phyloP scores from a whole-genome alignment of 805 yeast genomes.

The Nakazawaea ernobii region DNA sequence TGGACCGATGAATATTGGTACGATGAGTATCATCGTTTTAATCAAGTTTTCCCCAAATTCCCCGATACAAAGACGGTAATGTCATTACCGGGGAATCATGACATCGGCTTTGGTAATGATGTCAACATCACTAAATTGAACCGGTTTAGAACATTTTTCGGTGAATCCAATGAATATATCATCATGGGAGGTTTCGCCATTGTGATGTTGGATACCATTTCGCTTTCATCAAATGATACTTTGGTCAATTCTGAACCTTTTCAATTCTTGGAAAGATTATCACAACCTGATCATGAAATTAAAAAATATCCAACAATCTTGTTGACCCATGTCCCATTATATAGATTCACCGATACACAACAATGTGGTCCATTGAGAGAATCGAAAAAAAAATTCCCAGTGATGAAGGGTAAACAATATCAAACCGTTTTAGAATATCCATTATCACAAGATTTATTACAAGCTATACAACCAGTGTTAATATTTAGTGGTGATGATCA shows the following conservation, averaged over 20 bases:
- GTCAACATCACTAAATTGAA: slow-evolving; percentile 49
- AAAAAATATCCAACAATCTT: slow-evolving; percentile 54
- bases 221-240: slow-evolving; percentile 52
- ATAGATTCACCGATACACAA: slow-evolving; percentile 55
- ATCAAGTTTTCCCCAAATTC: slow-evolving; percentile 54
- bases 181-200: slow-evolving; percentile 67
- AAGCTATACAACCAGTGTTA: slow-evolving; percentile 55
- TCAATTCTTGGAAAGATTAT: slow-evolving; percentile 42
- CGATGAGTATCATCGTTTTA: slow-evolving; percentile 64
- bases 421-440: slow-evolving; percentile 78
- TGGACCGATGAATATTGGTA: slow-evolving; percentile 71
- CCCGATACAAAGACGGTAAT: slow-evolving; percentile 33
- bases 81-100: slow-evolving; percentile 86
- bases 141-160: slow-evolving; percentile 70
- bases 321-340: slow-evolving; percentile 85
- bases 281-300: slow-evolving; percentile 16
- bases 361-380: slow-evolving; percentile 79
- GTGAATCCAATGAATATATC: slow-evolving; percentile 52
- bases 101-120: slow-evolving; percentile 85
- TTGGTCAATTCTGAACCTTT: slow-evolving; percentile 41
- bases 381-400: slow-evolving; percentile 54
- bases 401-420: slow-evolving; percentile 74
- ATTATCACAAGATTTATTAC: slow-evolving; percentile 52
- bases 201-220: slow-evolving; percentile 76
- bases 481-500: slow-evolving; percentile 95